A percentile compares a stretch with the other conserved stretches of the same genome.
Evolutionary conservation across 179 eudicot genomes (phyloP).

Genomic region (Beta corolliflora): DNA sequence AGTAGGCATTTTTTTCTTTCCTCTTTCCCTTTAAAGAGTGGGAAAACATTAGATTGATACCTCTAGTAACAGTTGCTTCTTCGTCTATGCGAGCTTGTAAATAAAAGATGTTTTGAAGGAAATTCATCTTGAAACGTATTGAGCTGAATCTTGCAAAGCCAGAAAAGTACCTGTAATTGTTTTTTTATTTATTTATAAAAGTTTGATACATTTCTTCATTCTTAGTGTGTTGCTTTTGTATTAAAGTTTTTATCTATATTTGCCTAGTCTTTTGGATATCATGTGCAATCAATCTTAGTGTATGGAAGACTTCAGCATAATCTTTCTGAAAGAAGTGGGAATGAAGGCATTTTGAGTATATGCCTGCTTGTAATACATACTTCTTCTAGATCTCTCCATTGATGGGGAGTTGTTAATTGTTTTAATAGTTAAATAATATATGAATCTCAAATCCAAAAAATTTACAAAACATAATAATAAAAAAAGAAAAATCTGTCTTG

Average conservation of each 20-base stretch:
- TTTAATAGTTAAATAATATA: constrained; percentile 18
- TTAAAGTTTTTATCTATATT: not conserved
- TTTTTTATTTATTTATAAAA: not conserved
- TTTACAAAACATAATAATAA: constrained; percentile 13
- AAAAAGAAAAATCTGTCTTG: not conserved
- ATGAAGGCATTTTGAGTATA: constrained; percentile 7
- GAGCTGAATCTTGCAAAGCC: constrained; percentile 25
- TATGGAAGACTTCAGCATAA: not conserved
- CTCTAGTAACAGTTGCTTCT: constrained; percentile 21
- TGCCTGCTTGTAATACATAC: constrained; percentile 1
- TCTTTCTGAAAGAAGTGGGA: not conserved
- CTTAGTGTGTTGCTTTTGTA: constrained; percentile 12
- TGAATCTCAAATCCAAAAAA: constrained; percentile 17
- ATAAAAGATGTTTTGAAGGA: constrained; percentile 34
- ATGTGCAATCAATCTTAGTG: not conserved
- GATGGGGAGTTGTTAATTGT: not conserved
- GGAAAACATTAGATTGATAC: constrained; percentile 31
- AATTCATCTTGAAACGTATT: constrained; percentile 27
- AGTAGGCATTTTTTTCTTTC: constrained; percentile 12
- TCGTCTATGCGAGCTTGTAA: constrained; percentile 25
- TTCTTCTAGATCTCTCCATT: not conserved
- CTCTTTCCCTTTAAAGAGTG: constrained; percentile 16
- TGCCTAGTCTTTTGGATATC: not conserved
- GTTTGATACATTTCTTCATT: constrained; percentile 26
- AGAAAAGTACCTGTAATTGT: constrained; percentile 21